Conservation (phyloP, 208 protist genomes). For the Acanthamoeba healyi region DNA sequence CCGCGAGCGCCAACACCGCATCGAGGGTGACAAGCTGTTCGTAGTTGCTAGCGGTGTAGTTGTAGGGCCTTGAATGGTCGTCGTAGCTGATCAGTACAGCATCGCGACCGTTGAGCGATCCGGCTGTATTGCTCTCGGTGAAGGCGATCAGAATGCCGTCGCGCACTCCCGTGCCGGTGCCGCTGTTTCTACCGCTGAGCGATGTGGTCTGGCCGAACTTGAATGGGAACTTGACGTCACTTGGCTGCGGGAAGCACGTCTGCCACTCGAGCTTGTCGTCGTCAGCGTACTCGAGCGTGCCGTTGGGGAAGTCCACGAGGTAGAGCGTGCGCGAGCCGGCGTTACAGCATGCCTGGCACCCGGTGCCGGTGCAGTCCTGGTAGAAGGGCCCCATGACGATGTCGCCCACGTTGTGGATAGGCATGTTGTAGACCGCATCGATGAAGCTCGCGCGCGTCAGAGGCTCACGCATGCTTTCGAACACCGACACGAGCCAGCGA, state of each 20-base stretch:
- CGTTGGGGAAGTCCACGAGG: slow-evolving; percentile 44
- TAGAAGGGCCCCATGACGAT: slow-evolving; percentile 22
- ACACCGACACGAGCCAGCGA: slow-evolving; percentile 20
- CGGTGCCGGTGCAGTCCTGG: neutral
- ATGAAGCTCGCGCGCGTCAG: neutral
- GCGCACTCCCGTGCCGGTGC: neutral
- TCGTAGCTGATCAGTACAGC: slow-evolving; percentile 29
- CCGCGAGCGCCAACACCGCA: neutral
- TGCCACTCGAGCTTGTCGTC: slow-evolving; percentile 34
- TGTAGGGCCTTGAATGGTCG: neutral
- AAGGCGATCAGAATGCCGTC: slow-evolving; percentile 7
- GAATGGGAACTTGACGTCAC: slow-evolving; percentile 12
- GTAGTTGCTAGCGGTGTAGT: slow-evolving; percentile 10
- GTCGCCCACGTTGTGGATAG: slow-evolving; percentile 4
- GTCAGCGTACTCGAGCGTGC: neutral
- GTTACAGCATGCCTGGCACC: slow-evolving; percentile 49
- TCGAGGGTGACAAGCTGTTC: slow-evolving; percentile 1
- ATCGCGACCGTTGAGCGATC: neutral
- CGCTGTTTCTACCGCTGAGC: neutral
- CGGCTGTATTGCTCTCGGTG: neutral
- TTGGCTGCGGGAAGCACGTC: slow-evolving; percentile 5
- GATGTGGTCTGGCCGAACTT: slow-evolving; percentile 33
- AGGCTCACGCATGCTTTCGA: slow-evolving; percentile 47
- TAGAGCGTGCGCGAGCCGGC: slow-evolving; percentile 2
- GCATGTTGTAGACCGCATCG: neutral